Percentiles rank a stretch among this genome's conserved stretches.
These are phyloP conservation scores for Hirschfeldia incana DNA, from an alignment of 345 rosid species.

Conservation along the genomic window DNA sequence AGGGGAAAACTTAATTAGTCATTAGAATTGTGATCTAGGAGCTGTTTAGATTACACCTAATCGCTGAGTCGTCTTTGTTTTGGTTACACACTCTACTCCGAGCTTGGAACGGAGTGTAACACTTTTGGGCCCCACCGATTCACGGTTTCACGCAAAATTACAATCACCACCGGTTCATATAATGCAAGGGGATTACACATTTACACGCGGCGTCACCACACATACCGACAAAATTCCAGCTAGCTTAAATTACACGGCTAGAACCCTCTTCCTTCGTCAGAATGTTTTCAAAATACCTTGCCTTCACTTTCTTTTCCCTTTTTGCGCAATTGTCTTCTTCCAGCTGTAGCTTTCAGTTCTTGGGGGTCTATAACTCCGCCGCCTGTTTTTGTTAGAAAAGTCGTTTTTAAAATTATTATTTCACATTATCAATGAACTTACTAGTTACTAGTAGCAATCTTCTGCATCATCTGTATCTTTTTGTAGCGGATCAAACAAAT, in stretches of 20 bases:
- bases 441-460: no score
- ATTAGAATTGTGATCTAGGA: background rate
- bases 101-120: background rate
- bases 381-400: background rate
- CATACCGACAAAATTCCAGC: background rate
- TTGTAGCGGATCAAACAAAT: background rate
- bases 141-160: constrained; percentile 7
- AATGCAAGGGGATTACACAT: background rate
- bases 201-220: background rate
- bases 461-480: background rate
- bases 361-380: background rate
- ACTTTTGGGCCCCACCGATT: background rate
- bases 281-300: no score
- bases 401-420: background rate
- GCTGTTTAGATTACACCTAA: constrained; percentile 12
- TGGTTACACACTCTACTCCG: background rate
- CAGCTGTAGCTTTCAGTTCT: background rate
- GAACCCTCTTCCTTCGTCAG: background rate
- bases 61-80: background rate
- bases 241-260: no score
- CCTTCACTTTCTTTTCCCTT: no score
- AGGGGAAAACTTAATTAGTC: background rate
- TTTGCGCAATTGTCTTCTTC: background rate
- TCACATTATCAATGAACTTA: background rate
- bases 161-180: background rate